Base-by-base conservation (phyloP, 2,329 filamentous ascomycete species). In the Epichloe glyceriae region DNA sequence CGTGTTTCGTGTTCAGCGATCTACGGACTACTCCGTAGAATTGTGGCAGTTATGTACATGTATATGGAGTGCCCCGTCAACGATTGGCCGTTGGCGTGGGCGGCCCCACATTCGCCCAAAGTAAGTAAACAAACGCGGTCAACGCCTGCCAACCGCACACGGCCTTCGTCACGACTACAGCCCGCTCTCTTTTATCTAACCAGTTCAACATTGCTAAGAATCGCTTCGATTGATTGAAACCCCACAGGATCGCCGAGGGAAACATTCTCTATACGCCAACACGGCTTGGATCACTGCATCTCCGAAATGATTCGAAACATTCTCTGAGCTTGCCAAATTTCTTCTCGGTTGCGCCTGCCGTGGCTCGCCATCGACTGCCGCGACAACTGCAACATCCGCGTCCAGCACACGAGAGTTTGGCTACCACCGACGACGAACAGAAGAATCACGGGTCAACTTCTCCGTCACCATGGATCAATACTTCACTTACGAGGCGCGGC, bases 401-500 rank as follows among this genome's bases (percentile, higher is more conserved):
- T 30, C 37, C 12, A 22, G 17, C 15, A 42, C 39, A 42, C 11
- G 7, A 19, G 19, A 22, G 12, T 22, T 42, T 12, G 17, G 41
- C 41, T 30, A 8, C 39, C 8, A 10, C 5, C 8, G n/a, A 19
- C 10, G n/a, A 17, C 40, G 40, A 42, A 8, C n/a, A 42, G 19
- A 11, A 52, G 10, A 4, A 30, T 30, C 49, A 48, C 53, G 30
- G 40, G 15, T 20, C 20, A 19, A 17, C 3, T 19, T 26, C 38
- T 47, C 34, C 51, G 51, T 43, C 54, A 58, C 17, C 39, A 69
- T 68, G 66, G 43, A 51, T 12, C 38, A 52, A 51, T 82, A 73
- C 63, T 73, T 78, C 58, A 85, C 85, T 15, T 83, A 82, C 57
- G 82, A 88, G 56, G 84, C 82, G 59, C 87, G 93, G 46, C 70